Evolutionary conservation across 164 flowering plant genomes (phyloP).

Genomic region (Amborella trichopoda): DNA sequence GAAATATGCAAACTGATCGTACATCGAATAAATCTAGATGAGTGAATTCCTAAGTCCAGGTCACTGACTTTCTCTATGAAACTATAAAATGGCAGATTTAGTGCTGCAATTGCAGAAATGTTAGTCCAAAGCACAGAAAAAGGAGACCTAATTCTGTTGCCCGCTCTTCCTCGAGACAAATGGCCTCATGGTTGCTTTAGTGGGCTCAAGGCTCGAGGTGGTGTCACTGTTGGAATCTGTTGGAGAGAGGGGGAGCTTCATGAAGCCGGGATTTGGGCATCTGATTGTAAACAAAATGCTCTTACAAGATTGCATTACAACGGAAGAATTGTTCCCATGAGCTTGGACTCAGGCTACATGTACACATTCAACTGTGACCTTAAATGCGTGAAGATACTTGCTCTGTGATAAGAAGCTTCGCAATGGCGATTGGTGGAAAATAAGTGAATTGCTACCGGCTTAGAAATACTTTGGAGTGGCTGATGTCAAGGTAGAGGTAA

Average conservation of each 20-base stretch:
- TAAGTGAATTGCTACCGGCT: too few relatives aligned
- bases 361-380: constrained; percentile 43
- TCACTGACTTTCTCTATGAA: too few relatives aligned
- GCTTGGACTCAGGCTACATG: constrained; percentile 22
- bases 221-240: constrained; percentile 60
- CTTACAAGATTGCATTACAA: constrained; percentile 35
- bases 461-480: too few relatives aligned
- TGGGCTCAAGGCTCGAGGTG: constrained; percentile 84
- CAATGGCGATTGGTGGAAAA: too few relatives aligned
- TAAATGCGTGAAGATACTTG: constrained; percentile 34
- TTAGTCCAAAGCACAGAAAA: constrained; percentile 76
- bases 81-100: too few relatives aligned
- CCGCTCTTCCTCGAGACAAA: constrained; percentile 78
- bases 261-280: constrained; percentile 56
- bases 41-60: too few relatives aligned
- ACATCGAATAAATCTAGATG: too few relatives aligned
- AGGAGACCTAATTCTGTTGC: constrained; percentile 76
- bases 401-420: too few relatives aligned
- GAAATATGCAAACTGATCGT: too few relatives aligned
- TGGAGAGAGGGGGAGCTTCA: constrained; percentile 80
- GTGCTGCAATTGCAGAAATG: constrained; percentile 85
- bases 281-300: constrained; percentile 18
- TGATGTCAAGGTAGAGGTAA: too few relatives aligned
- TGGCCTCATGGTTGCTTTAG: constrained; percentile 79
- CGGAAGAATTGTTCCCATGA: constrained; percentile 26